Evolutionary conservation across 768 basidiomycete genomes (phyloP), one percentile per base, ranked within the genome.

Genomic region (Royoungia palumana): DNA sequence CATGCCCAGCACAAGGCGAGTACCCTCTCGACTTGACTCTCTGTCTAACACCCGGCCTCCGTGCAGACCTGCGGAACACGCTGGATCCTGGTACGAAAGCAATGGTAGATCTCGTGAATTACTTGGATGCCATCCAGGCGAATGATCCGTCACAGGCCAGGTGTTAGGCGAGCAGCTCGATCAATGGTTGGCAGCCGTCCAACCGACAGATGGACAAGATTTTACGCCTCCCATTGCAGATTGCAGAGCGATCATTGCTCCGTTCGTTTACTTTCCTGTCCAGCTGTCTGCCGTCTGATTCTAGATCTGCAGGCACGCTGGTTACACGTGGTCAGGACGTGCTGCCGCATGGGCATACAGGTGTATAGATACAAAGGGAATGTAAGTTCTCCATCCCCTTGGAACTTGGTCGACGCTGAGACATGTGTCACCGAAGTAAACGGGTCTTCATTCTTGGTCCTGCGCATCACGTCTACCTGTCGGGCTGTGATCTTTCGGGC

Each of bases 321-420:
- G 96, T 6, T 97, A 94, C 71, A 79, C 83, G 5, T 98, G 96
- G 70, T 96, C 94, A 46, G 96, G 96, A 19, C 84, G 82, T 5
- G 78, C 94, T 1, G 95, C 96, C 3, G 95, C 93, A 3, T 98
- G 93, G 92, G 95, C 95, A 0, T 99, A 98, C 72, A 86, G 82
- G 67, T 81, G 82, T 60, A 87, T 98, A 51, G 87, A 95, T 60
- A 82, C 82, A 0, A 75, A 77, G 5, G 78, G 78, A 59, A 88
- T 97, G 96, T 95, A 55, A 56, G 84, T 13, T 5, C 16, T 14
- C 16, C 16, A 6, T 6, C 75, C 21, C 14, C 19, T 20, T 53
- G 42, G n/a, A 20, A 46, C 36, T 36, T 44, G 40, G 17, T 25
- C 24, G 14, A 25, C 25, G 20, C 35, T 51, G 27, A 27, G n/a